Base-by-base conservation (phyloP, 345 rosid species). In the Brassica incana region DNA sequence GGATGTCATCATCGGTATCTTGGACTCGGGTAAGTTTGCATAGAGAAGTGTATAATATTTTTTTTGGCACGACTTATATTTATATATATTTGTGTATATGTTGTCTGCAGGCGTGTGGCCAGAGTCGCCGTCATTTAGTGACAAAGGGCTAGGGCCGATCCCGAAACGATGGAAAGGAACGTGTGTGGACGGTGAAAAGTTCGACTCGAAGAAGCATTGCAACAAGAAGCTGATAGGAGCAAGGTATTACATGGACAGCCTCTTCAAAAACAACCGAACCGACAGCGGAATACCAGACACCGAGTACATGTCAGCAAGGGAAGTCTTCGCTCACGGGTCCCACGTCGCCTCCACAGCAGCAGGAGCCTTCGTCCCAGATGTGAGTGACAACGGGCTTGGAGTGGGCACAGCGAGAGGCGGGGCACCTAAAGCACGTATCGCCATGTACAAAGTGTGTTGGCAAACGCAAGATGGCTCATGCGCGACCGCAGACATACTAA, bases 1-100 rank as follows among this genome's bases (percentile, higher is more conserved):
- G 74, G 91, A 91, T 69, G 81, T 88, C 60, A 87, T 91, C 67
- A 80, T 91, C 12, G 93, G 92, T 63, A 74, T 91, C 43, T 60
- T 89, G 25, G 96, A 91, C 76, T 81, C 96, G 14, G 92, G 92
- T 88, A 43, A 4, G 15, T 27, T 27, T 61, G 35, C 65, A 27
- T 32, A 63, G 67, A 63, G 23, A 56, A 3, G 7, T 16, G 18
- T 5, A 23, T 68, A 30, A 29, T 76, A 20, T 59, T 10, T 76
- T 59, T 12, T 20, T 27, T 18, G 59, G 0, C 43, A 40, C 12
- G 11, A 6, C 16, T 27, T 33, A 33, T 27, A 27, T 27, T 27
- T 27, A 27, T 27, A 27, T 8, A 75, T 35, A 5, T 5, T 2
- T 25, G 0, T 69, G 33, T 43, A 30, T 40, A 1, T 33, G 52